A percentile compares a stretch with the other conserved stretches of the same genome.
Conservation (phyloP, 2,329 filamentous ascomycete genomes). For the Cercospora zeina region DNA sequence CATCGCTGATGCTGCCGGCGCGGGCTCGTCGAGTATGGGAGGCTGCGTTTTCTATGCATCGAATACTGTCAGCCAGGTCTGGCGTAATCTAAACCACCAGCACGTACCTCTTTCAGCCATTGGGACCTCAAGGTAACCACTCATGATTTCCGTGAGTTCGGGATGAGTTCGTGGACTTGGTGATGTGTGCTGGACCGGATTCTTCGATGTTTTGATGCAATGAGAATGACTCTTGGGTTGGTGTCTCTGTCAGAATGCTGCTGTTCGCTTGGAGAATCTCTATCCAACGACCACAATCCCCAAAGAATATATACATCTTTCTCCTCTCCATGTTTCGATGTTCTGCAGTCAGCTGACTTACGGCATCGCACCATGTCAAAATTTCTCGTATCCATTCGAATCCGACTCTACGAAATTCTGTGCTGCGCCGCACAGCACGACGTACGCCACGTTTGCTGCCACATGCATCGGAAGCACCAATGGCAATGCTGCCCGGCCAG, state of each 20-base stretch:
- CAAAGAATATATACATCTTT: neutral
- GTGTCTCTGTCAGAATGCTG: neutral
- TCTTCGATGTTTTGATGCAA: neutral
- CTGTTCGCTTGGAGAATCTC: neutral
- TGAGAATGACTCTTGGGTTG: neutral
- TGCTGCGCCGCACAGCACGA: neutral
- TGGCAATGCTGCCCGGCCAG: neutral
- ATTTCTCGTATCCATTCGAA: neutral
- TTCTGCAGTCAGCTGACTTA: slow-evolving; percentile 2
- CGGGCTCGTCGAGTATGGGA: neutral
- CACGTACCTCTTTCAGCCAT: neutral
- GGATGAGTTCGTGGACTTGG: neutral
- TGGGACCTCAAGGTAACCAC: neutral
- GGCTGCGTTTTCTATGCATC: neutral
- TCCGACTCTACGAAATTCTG: neutral
- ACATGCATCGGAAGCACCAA: neutral
- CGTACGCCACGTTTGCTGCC: neutral
- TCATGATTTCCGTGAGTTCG: neutral
- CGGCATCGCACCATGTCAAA: neutral
- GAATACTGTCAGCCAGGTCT: neutral
- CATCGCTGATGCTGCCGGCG: neutral
- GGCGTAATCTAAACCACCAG: neutral
- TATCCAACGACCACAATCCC: neutral
- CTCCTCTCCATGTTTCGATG: neutral
- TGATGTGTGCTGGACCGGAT: neutral